phyloP scores from a whole-genome alignment of 306 rosid genomes.

The Dryas octopetala region DNA sequence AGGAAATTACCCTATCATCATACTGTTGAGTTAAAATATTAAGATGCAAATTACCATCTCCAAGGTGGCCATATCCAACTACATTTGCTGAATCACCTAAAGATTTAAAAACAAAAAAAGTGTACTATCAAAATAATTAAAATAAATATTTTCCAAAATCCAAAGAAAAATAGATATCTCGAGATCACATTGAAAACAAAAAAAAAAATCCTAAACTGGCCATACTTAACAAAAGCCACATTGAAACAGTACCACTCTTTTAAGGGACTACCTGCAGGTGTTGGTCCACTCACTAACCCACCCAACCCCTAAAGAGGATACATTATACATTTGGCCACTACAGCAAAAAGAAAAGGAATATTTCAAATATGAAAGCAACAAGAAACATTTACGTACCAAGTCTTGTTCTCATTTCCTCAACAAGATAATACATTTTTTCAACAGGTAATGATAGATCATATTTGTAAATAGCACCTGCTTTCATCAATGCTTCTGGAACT shows the following conservation, averaged over 20 bases:
- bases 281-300: conserved; percentile 28
- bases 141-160: neutral
- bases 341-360: neutral
- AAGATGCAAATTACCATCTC: conserved; percentile 92
- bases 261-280: too few relatives aligned
- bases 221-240: too few relatives aligned
- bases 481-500: conserved; percentile 77
- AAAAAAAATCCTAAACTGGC: too few relatives aligned
- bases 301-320: conserved; percentile 2
- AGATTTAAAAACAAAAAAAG: conserved; percentile 2
- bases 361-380: conserved; percentile 12
- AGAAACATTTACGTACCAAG: conserved; percentile 52
- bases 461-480: conserved; percentile 85
- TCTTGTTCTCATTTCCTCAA: conserved; percentile 73
- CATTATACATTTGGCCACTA: neutral
- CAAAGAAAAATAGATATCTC: conserved; percentile 1
- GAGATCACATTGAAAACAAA: neutral
- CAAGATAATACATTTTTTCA: conserved; percentile 70
- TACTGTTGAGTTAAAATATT: conserved; percentile 73
- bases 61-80: conserved; percentile 88
- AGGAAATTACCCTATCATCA: conserved; percentile 59
- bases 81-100: conserved; percentile 69
- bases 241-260: too few relatives aligned
- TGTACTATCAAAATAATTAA: neutral
- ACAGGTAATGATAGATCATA: conserved; percentile 87